Conservation (phyloP, 805 yeast species). For the Lipomyces yamadae region DNA sequence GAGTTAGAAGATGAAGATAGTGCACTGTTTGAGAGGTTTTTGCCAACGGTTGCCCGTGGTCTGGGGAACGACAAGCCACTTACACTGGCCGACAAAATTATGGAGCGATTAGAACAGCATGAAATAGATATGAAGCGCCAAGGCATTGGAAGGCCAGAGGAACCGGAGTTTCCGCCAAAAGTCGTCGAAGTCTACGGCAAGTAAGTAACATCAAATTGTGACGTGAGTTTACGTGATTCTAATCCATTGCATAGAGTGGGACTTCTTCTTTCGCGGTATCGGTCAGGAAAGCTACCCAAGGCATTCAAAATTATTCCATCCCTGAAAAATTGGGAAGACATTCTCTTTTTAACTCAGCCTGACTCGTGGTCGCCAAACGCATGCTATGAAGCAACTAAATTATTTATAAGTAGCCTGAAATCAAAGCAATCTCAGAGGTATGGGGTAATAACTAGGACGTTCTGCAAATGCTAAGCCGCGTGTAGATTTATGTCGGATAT, state of each 20-base stretch:
- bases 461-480: not conserved
- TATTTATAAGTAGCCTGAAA: constrained; percentile 86
- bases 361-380: constrained; percentile 95
- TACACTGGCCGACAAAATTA: constrained; percentile 83
- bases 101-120: constrained; percentile 85
- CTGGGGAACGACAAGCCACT: constrained; percentile 23
- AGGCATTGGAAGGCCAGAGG: constrained; percentile 37
- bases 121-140: constrained; percentile 48
- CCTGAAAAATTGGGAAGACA: constrained; percentile 93
- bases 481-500: constrained; percentile 39
- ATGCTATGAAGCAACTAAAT: constrained; percentile 89
- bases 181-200: constrained; percentile 93
- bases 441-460: constrained; percentile 46
- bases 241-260: constrained; percentile 59
- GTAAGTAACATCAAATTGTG: constrained; percentile 3
- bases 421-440: constrained; percentile 89
- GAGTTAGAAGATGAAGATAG: constrained; percentile 72
- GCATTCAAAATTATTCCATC: constrained; percentile 94
- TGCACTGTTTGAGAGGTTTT: constrained; percentile 76
- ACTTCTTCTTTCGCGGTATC: constrained; percentile 80
- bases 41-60: constrained; percentile 40
- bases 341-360: constrained; percentile 89
- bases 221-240: constrained; percentile 4
- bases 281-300: constrained; percentile 96
- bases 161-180: constrained; percentile 75